Evolutionary conservation across 2,329 filamentous ascomycete genomes (phyloP), one percentile per base, ranked within the genome.

Genomic region (Neonectria sp.): DNA sequence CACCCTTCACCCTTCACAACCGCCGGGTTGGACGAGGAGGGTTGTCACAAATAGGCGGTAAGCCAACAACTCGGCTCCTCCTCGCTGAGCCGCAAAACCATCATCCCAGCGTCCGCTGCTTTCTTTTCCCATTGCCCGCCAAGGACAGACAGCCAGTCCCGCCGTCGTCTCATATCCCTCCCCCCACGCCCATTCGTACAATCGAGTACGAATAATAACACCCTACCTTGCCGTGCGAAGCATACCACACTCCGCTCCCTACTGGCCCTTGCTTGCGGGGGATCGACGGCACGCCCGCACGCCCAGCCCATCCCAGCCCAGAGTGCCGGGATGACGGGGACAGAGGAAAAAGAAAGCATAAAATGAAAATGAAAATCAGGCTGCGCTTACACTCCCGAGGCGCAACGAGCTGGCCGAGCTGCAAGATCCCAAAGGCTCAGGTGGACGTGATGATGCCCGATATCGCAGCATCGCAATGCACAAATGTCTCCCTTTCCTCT

Each of bases 151-250:
- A 21, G 21, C 21, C 46, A 49, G 33, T 35, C 33, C 35, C n/a
- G 40, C 11, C 40, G 37, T 24, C 29, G 11, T 35, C 31, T 15
- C 29, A 7, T 21, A 12, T 49, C 55, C 49, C 29, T 45, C 21
- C 29, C 55, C 21, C 55, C 27, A 31, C 40, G 37, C 55, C 27
- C 52, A 58, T 52, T 58, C 55, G 61, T 37, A 58, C 55, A 43
- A 11, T 58, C 55, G 5, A 58, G 48, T 46, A 58, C 55, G 55
- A 56, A 63, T 63, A 58, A 58, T 53, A 61, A 48, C 49, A 40
- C 43, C 27, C 56, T 43, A 43, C 46, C 33, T 25, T 12, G 21
- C 48, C 37, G 48, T 27, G 31, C 40, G 48, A 31, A 51, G 31
- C 48, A 35, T 43, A 49, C 27, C 48, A 35, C 55, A 58, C 27